A percentile compares a stretch with the other conserved stretches of the same genome.
Conservation (phyloP, 1,139 yeast species). For the Debaryomyces sp. region DNA sequence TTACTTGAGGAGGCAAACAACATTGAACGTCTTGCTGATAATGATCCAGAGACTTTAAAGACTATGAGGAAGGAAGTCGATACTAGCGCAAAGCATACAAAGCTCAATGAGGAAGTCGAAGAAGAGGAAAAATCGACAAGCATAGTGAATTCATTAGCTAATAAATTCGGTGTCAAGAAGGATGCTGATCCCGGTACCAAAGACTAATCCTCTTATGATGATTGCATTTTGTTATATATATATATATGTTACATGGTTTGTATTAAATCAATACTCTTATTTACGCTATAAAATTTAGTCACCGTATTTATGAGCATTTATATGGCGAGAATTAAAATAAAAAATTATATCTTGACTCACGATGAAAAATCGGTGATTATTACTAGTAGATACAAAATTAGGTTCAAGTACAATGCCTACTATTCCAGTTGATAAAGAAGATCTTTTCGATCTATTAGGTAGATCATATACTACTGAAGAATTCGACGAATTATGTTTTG, state of each 20-base stretch:
- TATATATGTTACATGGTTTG: neutral
- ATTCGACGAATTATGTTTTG: slow-evolving; percentile 96
- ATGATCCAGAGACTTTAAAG: slow-evolving; percentile 19
- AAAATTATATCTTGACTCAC: slow-evolving; percentile 9
- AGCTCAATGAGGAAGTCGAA: slow-evolving; percentile 25
- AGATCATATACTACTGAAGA: slow-evolving; percentile 83
- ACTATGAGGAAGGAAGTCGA: slow-evolving; percentile 20
- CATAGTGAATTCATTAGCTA: neutral
- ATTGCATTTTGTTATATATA: neutral
- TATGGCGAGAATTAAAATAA: neutral
- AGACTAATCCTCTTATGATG: neutral
- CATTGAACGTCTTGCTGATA: slow-evolving; percentile 36
- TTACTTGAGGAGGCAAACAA: slow-evolving; percentile 48
- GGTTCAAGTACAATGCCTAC: slow-evolving; percentile 73
- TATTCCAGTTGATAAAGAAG: slow-evolving; percentile 91
- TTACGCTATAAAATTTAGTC: neutral
- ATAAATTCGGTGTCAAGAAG: neutral
- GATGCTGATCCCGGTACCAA: slow-evolving; percentile 9
- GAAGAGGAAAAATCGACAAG: slow-evolving; percentile 12
- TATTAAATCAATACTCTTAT: neutral
- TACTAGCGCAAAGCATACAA: slow-evolving; percentile 7
- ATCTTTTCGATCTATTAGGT: slow-evolving; percentile 81
- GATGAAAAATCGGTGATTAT: slow-evolving; percentile 1
- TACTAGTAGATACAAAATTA: neutral
- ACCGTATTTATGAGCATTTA: slow-evolving; percentile 5